phyloP scores from a whole-genome alignment of 768 basidiomycete species.

The Tulasnella sp. region DNA sequence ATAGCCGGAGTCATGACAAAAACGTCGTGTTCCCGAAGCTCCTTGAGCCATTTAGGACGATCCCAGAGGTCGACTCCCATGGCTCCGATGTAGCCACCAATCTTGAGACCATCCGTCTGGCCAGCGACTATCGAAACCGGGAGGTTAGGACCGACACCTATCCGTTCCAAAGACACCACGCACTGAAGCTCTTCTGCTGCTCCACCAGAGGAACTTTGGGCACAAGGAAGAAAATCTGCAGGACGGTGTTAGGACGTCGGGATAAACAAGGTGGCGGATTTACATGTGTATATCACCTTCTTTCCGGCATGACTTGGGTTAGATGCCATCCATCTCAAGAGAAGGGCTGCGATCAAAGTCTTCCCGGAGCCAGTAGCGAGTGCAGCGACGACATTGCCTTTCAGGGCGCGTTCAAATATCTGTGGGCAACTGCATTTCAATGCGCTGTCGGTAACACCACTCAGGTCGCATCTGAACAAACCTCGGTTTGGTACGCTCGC shows the following conservation, averaged over 20 bases:
- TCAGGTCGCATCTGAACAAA: background rate
- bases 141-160: background rate
- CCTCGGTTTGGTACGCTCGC: slow-evolving; percentile 1
- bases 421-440: slow-evolving; percentile 46
- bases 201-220: slow-evolving; percentile 85
- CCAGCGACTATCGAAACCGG: slow-evolving; percentile 36
- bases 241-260: background rate
- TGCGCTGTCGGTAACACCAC: slow-evolving; percentile 56
- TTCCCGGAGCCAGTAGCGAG: slow-evolving; percentile 59
- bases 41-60: slow-evolving; percentile 43
- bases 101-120: slow-evolving; percentile 57
- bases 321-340: slow-evolving; percentile 74
- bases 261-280: background rate
- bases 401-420: slow-evolving; percentile 56
- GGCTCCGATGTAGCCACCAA: slow-evolving; percentile 70
- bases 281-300: slow-evolving; percentile 44
- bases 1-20: slow-evolving; percentile 91
- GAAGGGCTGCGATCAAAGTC: slow-evolving; percentile 60
- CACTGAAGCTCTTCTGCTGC: slow-evolving; percentile 74
- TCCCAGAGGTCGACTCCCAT: slow-evolving; percentile 37
- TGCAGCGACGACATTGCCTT: slow-evolving; percentile 60
- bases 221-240: slow-evolving; percentile 68
- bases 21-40: slow-evolving; percentile 68
- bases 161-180: slow-evolving; percentile 36
- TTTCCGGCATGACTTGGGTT: slow-evolving; percentile 54